Conservation (phyloP, 2,329 filamentous ascomycete genomes). For the Epichloe amarillans region DNA sequence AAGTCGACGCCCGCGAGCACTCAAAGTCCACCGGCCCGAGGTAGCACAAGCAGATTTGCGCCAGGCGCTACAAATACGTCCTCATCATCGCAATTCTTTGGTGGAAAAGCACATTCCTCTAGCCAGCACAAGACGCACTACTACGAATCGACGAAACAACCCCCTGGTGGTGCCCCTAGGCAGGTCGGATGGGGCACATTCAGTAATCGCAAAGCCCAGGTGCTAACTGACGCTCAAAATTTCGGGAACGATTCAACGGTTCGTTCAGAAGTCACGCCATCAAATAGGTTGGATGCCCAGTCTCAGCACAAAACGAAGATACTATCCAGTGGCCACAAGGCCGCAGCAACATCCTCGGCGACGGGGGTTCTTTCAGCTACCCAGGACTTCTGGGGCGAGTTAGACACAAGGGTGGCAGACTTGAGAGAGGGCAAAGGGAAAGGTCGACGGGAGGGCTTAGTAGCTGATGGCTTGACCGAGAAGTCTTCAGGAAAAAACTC, state of each 20-base stretch:
- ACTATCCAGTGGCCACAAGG: background rate
- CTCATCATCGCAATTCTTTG: background rate
- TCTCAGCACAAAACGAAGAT: background rate
- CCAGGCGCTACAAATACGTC: background rate
- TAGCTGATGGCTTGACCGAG: background rate
- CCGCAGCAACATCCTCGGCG: background rate
- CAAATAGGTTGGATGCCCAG: background rate
- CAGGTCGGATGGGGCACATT: conserved; percentile 11
- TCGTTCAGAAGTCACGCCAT: conserved; percentile 9
- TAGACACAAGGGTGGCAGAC: conserved; percentile 10
- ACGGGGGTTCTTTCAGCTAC: background rate
- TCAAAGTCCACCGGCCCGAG: background rate
- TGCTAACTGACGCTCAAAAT: conserved; percentile 1
- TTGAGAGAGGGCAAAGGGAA: conserved; percentile 7
- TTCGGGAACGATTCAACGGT: conserved; percentile 8
- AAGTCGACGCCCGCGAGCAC: conserved; percentile 13
- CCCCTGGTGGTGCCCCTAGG: conserved; percentile 4
- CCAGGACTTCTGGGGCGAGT: conserved; percentile 14
- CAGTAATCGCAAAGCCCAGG: conserved; percentile 10
- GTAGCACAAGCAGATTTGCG: background rate
- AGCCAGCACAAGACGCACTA: background rate
- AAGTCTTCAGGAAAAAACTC: background rate
- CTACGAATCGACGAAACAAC: conserved; percentile 1
- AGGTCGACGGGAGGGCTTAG: background rate
- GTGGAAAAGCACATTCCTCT: background rate